phyloP scores from a whole-genome alignment of 352 stramenopile species.

The Phytophthora tubulina region DNA sequence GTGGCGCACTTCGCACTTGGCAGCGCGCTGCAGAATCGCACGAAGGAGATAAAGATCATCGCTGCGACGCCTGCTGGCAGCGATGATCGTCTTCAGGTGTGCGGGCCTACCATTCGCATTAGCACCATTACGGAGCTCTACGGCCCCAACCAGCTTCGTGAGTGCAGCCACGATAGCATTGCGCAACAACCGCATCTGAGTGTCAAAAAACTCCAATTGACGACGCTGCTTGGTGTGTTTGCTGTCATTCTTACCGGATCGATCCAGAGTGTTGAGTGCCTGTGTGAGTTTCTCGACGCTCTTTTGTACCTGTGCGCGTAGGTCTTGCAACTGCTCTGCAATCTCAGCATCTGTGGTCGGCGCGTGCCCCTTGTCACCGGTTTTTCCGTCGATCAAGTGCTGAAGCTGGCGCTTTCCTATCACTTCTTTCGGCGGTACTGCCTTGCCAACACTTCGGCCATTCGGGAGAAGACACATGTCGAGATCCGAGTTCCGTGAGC shows the following conservation, averaged over 20 bases:
- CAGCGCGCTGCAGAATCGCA: slow-evolving; percentile 51
- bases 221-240: slow-evolving; percentile 44
- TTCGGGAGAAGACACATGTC: slow-evolving; percentile 76
- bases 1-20: slow-evolving; percentile 63
- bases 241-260: slow-evolving; percentile 39
- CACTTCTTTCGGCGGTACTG: slow-evolving; percentile 33
- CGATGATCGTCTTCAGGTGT: slow-evolving; percentile 50
- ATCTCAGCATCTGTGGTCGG: slow-evolving; percentile 20
- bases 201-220: slow-evolving; percentile 58
- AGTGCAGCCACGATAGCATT: slow-evolving; percentile 48
- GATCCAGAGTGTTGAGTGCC: slow-evolving; percentile 46
- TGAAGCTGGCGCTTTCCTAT: slow-evolving; percentile 56
- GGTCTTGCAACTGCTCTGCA: slow-evolving; percentile 48
- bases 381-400: slow-evolving; percentile 48
- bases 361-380: slow-evolving; percentile 17
- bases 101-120: slow-evolving; percentile 27
- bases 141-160: slow-evolving; percentile 11
- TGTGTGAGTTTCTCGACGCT: slow-evolving; percentile 59
- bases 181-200: slow-evolving; percentile 46
- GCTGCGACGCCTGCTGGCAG: slow-evolving; percentile 45
- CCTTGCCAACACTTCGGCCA: slow-evolving; percentile 13
- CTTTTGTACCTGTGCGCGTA: slow-evolving; percentile 55
- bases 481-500: slow-evolving; percentile 75
- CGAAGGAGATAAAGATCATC: slow-evolving; percentile 67
- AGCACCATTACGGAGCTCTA: slow-evolving; percentile 11